These are phyloP conservation scores for Monosporascus sp. DNA, from an alignment of 2,329 filamentous ascomycete species.

Conservation along the genomic window DNA sequence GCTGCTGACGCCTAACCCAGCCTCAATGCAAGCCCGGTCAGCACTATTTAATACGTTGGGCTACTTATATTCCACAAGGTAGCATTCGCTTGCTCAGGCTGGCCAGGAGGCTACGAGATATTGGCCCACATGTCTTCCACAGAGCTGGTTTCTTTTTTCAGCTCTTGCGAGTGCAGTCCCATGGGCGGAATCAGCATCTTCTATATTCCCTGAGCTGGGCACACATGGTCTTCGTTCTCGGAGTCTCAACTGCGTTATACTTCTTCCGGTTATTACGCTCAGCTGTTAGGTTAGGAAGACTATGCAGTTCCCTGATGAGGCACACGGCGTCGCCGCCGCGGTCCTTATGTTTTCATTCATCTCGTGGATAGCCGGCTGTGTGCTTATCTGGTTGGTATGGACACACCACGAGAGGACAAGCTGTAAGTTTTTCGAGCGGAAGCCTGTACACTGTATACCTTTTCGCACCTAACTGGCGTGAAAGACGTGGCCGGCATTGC, in stretches of 20 bases:
- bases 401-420: slow-evolving; percentile 11
- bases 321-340: slow-evolving; percentile 6
- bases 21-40: not conserved
- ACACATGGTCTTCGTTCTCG: not conserved
- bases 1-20: too few relatives aligned
- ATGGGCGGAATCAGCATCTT: not conserved
- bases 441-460: not conserved
- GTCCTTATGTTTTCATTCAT: slow-evolving; percentile 11
- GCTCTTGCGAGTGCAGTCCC: too few relatives aligned
- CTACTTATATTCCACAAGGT: not conserved
- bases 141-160: too few relatives aligned
- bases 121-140: too few relatives aligned
- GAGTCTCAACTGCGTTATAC: not conserved
- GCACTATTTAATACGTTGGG: not conserved
- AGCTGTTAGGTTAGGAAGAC: not conserved
- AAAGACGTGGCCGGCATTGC: slow-evolving; percentile 13
- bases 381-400: slow-evolving; percentile 14
- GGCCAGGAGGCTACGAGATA: too few relatives aligned
- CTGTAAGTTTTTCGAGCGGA: slow-evolving; percentile 4
- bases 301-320: slow-evolving; percentile 8
- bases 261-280: not conserved
- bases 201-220: not conserved
- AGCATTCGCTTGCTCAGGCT: too few relatives aligned
- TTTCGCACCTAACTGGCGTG: not conserved
- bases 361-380: slow-evolving; percentile 3